Evolutionary conservation across 1,139 yeast species (phyloP), one percentile per base, ranked within the genome.

Genomic region (Pichia sp.): DNA sequence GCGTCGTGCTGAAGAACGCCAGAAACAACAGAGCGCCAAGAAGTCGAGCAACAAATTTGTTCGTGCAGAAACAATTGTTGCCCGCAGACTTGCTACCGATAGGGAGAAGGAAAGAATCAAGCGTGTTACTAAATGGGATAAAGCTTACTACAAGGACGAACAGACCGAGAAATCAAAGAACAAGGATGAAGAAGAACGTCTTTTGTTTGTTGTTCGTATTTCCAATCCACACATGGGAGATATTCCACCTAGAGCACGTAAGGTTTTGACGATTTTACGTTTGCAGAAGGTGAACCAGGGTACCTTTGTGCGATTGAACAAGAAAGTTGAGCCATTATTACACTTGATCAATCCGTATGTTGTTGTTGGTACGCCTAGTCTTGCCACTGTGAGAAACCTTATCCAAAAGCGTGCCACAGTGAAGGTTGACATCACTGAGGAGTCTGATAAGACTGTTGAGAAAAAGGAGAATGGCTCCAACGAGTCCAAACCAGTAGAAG

Each of bases 331-430:
- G 64, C 85, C 87, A 45, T 74, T 86, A 57, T 73, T 87, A 66
- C 84, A 81, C 66, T 72, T 87, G 58, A 77, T 86, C 53, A 78
- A 87, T 19, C 93, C 93, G 51, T 87, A 85, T 67, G 77, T 86
- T 48, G 85, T 85, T 50, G 76, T 84, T 61, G 95, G 95, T 45
- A 75, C 75, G 58, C 95, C 95, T 54, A 82, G 89, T 15, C 74
- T 85, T 65, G 75, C 78, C 42, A 83, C 90, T 2, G 81, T 87
- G 56, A 82, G 93, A 73, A 79, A 84, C 61, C 72, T 87, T 59
- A 77, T 87, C 65, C 92, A 85, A 70, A 87, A 87, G 73, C 81
- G 93, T 77, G 87, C 90, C 23, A 78, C 81, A 54, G 77, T 85
- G 48, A 69, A 75, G 57, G 67, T 75, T 51, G 67, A 68, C 15